Percentiles rank a stretch among this genome's conserved stretches.
Evolutionary conservation across 176 grass and related monocot genomes (phyloP).

Genomic region (Lolium multiflorum): DNA sequence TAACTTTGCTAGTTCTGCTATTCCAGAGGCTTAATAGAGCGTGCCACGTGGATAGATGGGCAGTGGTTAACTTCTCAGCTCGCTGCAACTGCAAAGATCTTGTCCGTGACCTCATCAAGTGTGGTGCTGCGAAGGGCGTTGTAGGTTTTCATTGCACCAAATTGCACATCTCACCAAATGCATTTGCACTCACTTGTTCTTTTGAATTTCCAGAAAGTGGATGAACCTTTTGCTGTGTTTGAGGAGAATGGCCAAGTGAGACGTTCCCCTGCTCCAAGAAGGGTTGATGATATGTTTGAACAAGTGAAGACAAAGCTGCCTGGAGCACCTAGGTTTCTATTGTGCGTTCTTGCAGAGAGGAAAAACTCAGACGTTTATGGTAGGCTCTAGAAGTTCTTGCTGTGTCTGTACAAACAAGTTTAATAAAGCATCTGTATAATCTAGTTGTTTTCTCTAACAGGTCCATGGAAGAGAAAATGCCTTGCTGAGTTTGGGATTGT

Average conservation of each 20-base stretch:
- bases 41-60: conserved; percentile 56
- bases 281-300: conserved; percentile 80
- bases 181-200: neutral
- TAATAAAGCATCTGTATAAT: neutral
- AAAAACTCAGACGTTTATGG: conserved; percentile 96
- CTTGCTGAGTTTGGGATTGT: conserved; percentile 92
- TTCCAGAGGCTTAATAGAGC: conserved; percentile 68
- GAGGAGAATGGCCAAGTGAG: conserved; percentile 70
- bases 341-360: conserved; percentile 77
- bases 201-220: too few species aligned
- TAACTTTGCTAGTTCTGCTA: conserved; percentile 30
- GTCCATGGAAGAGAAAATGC: conserved; percentile 93
- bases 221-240: conserved; percentile 33
- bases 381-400: conserved; percentile 27
- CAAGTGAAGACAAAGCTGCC: conserved; percentile 71
- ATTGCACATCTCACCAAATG: neutral
- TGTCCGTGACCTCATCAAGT: conserved; percentile 72
- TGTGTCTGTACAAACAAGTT: neutral
- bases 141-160: conserved; percentile 47
- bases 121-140: conserved; percentile 78
- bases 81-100: conserved; percentile 64
- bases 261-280: conserved; percentile 53
- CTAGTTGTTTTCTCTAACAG: conserved; percentile 35
- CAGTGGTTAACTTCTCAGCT: conserved; percentile 90
- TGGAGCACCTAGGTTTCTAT: conserved; percentile 68